Evolutionary conservation across 225 moss, liverwort and hornwort genomes (phyloP).

Genomic region (Straminergon stramineum): DNA sequence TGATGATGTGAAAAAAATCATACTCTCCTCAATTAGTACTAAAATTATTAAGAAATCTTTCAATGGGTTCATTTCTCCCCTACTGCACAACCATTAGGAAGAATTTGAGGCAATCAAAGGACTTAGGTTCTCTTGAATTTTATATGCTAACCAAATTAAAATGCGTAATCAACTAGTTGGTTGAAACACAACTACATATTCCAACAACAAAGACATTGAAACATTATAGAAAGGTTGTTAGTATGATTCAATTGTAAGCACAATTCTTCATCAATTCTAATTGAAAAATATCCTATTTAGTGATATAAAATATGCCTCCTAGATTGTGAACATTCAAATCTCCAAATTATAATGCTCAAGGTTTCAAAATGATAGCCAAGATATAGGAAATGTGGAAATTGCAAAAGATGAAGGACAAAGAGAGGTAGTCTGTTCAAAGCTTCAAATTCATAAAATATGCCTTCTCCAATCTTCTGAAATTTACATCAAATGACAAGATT

Average conservation of each 20-base stretch:
- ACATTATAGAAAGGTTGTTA: background rate
- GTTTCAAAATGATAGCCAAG: background rate
- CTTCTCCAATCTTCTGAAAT: too few species aligned
- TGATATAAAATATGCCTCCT: background rate
- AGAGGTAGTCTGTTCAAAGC: rapidly evolving
- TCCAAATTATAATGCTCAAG: background rate
- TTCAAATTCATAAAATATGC: too few species aligned
- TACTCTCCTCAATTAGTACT: too few species aligned
- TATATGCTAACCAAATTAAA: background rate
- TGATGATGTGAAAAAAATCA: too few species aligned
- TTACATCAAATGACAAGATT: too few species aligned
- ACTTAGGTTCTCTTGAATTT: background rate
- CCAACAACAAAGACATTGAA: too few species aligned
- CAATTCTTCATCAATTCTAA: background rate
- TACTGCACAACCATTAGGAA: background rate
- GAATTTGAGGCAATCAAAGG: background rate
- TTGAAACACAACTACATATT: background rate
- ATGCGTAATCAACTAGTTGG: background rate
- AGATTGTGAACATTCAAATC: background rate
- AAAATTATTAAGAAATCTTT: too few species aligned
- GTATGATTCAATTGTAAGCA: rapidly evolving
- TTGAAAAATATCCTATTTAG: too few species aligned
- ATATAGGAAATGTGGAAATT: background rate
- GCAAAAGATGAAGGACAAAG: background rate
- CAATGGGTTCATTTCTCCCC: too few species aligned